Conservation (phyloP, 2,329 filamentous ascomycete genomes). For the Fusarium compactum region DNA sequence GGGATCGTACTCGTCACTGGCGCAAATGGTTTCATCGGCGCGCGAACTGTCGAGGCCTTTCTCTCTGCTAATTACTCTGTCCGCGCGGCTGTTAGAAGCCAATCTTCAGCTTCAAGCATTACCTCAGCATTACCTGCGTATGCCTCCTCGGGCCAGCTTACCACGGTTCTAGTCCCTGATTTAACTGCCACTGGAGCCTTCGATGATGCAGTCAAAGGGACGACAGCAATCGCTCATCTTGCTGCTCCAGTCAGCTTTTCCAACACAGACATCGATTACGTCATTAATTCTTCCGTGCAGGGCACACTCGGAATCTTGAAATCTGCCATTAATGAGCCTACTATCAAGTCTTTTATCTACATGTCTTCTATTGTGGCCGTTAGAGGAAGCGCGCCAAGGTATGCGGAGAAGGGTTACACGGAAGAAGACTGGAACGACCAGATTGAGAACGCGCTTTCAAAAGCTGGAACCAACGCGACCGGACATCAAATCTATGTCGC, state of each 20-base stretch:
- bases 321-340: slow-evolving; percentile 3
- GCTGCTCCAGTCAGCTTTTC: slow-evolving; percentile 15
- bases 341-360: slow-evolving; percentile 7
- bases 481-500: slow-evolving; percentile 23
- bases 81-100: slow-evolving; percentile 11
- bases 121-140: slow-evolving; percentile 7
- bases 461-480: neutral
- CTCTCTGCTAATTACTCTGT: slow-evolving; percentile 12
- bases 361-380: slow-evolving; percentile 19
- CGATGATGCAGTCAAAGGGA: neutral
- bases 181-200: neutral
- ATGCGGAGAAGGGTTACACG: neutral
- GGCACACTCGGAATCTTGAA: slow-evolving; percentile 10
- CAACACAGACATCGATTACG: slow-evolving; percentile 21
- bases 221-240: slow-evolving; percentile 6
- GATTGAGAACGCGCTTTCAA: neutral
- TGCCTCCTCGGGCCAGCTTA: slow-evolving; percentile 5
- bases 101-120: slow-evolving; percentile 9
- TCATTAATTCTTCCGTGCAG: slow-evolving; percentile 14
- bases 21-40: slow-evolving; percentile 27
- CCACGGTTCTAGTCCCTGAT: neutral
- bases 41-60: slow-evolving; percentile 22
- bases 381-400: neutral
- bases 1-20: slow-evolving; percentile 21
- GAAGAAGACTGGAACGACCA: slow-evolving; percentile 30